Evolutionary conservation across 2,329 filamentous ascomycete genomes (phyloP).

Genomic region (Fusarium anguioides): DNA sequence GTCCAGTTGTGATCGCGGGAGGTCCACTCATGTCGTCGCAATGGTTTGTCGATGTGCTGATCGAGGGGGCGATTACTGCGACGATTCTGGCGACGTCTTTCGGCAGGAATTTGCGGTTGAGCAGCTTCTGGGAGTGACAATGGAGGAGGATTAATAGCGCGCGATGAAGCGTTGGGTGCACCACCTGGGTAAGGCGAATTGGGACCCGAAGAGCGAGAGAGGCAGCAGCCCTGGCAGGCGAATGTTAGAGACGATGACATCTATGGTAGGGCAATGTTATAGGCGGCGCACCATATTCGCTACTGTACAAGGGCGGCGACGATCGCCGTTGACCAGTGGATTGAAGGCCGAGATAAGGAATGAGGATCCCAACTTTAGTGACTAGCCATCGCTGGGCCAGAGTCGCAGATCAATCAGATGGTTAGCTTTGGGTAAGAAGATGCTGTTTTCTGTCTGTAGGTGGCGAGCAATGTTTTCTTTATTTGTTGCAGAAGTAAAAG

Average conservation of each 20-base stretch:
- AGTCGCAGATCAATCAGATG: slow-evolving; percentile 20
- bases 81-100: slow-evolving; percentile 51
- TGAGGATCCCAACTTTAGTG: slow-evolving; percentile 34
- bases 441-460: background rate
- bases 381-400: slow-evolving; percentile 38
- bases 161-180: slow-evolving; percentile 61
- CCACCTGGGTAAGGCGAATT: slow-evolving; percentile 66
- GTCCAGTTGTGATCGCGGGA: slow-evolving; percentile 76
- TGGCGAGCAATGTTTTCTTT: background rate
- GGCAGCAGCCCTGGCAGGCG: slow-evolving; percentile 64
- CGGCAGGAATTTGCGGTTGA: slow-evolving; percentile 37
- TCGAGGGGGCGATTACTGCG: slow-evolving; percentile 57
- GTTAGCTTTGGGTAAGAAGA: background rate
- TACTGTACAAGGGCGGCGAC: slow-evolving; percentile 8
- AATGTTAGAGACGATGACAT: slow-evolving; percentile 29
- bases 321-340: slow-evolving; percentile 25
- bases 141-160: slow-evolving; percentile 62
- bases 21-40: slow-evolving; percentile 74
- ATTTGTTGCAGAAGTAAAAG: background rate
- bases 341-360: slow-evolving; percentile 26
- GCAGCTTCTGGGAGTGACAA: slow-evolving; percentile 48
- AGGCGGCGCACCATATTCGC: slow-evolving; percentile 35
- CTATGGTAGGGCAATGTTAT: background rate
- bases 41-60: slow-evolving; percentile 76
- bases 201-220: slow-evolving; percentile 63